Conservation (phyloP, 768 basidiomycete species). For the Mycena epipterygia region DNA sequence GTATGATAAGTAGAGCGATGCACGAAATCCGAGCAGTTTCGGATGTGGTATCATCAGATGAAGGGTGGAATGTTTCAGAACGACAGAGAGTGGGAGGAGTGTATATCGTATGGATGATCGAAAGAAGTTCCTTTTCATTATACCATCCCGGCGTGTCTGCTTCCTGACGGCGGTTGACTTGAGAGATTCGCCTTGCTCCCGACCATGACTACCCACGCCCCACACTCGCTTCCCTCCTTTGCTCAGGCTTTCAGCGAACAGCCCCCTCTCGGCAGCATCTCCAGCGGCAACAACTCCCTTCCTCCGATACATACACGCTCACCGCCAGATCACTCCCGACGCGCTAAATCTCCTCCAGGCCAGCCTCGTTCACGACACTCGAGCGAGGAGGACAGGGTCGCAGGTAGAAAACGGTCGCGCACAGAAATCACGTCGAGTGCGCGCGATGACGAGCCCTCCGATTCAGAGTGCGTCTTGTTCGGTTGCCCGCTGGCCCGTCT, state of each 20-base stretch:
- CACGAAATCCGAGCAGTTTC: constrained; percentile 3
- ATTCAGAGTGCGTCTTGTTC: constrained; percentile 60
- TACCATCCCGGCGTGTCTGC: neutral
- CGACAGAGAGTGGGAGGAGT: neutral
- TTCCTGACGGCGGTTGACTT: neutral
- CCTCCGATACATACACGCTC: constrained; percentile 73
- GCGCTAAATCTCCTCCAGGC: constrained; percentile 49
- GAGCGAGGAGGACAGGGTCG: constrained; percentile 48
- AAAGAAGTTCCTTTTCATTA: neutral
- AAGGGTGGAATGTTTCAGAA: constrained; percentile 23
- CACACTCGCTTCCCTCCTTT: constrained; percentile 83
- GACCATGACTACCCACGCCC: constrained; percentile 57
- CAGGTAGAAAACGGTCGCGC: constrained; percentile 61
- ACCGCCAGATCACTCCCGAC: constrained; percentile 49
- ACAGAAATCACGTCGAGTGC: constrained; percentile 51
- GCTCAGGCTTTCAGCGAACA: constrained; percentile 77
- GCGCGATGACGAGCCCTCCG: constrained; percentile 53
- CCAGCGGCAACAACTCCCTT: constrained; percentile 66
- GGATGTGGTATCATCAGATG: constrained; percentile 7
- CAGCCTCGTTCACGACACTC: constrained; percentile 43
- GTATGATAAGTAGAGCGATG: neutral
- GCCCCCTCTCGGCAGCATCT: constrained; percentile 65
- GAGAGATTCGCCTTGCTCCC: constrained; percentile 3
- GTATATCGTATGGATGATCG: constrained; percentile 6
- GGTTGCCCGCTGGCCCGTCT: constrained; percentile 1